These are phyloP conservation scores for Exophiala xenobiotica DNA, from an alignment of 2,329 filamentous ascomycete genomes.

Conservation along the genomic window DNA sequence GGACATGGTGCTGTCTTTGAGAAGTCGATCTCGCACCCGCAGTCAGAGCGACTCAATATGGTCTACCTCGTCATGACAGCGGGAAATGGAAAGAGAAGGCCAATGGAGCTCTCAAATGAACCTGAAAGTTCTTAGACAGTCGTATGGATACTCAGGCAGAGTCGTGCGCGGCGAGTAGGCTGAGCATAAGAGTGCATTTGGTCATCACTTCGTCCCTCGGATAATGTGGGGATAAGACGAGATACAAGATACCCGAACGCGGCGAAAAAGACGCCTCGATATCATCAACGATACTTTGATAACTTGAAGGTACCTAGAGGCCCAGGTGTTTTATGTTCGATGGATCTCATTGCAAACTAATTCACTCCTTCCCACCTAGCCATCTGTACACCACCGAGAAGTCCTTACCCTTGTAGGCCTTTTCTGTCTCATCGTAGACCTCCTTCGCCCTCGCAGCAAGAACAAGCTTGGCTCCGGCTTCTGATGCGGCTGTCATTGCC, in stretches of 20 bases:
- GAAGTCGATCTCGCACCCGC: neutral
- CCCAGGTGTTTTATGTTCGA: too few relatives aligned
- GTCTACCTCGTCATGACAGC: neutral
- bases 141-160: neutral
- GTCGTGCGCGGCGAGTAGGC: neutral
- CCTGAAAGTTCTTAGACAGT: neutral
- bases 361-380: slow-evolving; percentile 31
- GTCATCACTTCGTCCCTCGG: neutral
- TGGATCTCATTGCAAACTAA: neutral
- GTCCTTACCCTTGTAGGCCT: slow-evolving; percentile 66
- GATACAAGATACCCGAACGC: neutral
- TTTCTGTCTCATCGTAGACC: slow-evolving; percentile 67
- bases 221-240: slow-evolving; percentile 2
- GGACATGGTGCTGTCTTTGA: slow-evolving; percentile 63
- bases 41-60: neutral
- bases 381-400: slow-evolving; percentile 72
- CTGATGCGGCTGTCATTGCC: slow-evolving; percentile 68
- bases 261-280: neutral
- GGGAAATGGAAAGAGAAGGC: neutral
- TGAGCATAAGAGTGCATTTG: neutral
- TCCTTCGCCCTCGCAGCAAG: slow-evolving; percentile 62
- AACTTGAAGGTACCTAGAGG: too few relatives aligned
- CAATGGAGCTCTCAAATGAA: neutral
- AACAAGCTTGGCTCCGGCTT: slow-evolving; percentile 65
- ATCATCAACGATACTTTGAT: too few relatives aligned